Conservation (phyloP, 2,329 filamentous ascomycete species). For the Penicillium expansum region DNA sequence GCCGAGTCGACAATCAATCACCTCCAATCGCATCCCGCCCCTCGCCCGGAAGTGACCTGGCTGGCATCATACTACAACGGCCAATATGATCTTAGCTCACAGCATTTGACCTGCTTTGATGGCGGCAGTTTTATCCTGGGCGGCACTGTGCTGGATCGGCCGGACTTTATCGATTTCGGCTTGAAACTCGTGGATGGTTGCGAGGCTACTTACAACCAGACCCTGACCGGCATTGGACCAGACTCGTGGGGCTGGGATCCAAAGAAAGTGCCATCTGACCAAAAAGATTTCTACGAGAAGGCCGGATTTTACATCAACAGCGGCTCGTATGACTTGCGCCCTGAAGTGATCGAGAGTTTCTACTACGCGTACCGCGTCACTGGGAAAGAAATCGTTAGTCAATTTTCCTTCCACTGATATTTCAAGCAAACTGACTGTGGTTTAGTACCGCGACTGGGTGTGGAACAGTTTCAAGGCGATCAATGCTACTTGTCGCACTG, state of each 20-base stretch:
- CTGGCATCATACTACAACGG: slow-evolving; percentile 39
- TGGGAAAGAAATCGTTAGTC: slow-evolving; percentile 56
- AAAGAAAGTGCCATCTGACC: slow-evolving; percentile 46
- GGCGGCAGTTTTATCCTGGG: slow-evolving; percentile 84
- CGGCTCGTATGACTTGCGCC: slow-evolving; percentile 65
- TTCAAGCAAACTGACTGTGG: slow-evolving; percentile 7
- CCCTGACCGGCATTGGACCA: slow-evolving; percentile 72
- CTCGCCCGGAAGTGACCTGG: slow-evolving; percentile 70
- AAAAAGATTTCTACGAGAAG: slow-evolving; percentile 60
- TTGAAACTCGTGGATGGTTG: slow-evolving; percentile 69
- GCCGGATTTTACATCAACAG: slow-evolving; percentile 70
- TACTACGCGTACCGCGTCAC: slow-evolving; percentile 87
- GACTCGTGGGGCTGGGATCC: slow-evolving; percentile 66
- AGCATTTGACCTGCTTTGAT: slow-evolving; percentile 71
- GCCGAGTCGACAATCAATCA: slow-evolving; percentile 72
- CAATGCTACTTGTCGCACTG: slow-evolving; percentile 60
- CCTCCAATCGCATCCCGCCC: slow-evolving; percentile 65
- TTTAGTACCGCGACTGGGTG: slow-evolving; percentile 72
- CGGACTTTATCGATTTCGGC: slow-evolving; percentile 71
- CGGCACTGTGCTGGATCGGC: slow-evolving; percentile 64
- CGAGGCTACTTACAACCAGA: slow-evolving; percentile 68
- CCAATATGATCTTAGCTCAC: slow-evolving; percentile 36
- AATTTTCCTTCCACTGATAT: background rate
- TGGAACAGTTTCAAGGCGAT: slow-evolving; percentile 75
- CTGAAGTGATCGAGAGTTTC: slow-evolving; percentile 78